phyloP scores from a whole-genome alignment of 306 rosid species.

The Castanea crenata region DNA sequence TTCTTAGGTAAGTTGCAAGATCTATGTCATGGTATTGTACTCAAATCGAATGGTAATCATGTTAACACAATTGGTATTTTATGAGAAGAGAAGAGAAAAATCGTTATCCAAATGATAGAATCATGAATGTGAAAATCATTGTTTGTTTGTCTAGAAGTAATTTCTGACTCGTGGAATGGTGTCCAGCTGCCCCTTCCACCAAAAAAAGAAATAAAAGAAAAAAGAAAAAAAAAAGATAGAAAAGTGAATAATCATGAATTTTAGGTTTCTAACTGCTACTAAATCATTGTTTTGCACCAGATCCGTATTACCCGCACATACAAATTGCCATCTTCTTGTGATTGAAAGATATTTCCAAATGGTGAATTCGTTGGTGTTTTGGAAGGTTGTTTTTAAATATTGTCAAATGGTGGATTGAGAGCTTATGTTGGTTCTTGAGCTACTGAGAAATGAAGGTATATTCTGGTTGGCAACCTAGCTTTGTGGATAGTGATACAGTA shows the following conservation, averaged over 20 bases:
- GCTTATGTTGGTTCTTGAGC: neutral
- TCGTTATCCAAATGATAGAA: neutral
- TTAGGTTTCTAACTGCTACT: constrained; percentile 19
- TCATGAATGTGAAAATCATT: constrained; percentile 8
- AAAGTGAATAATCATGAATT: neutral
- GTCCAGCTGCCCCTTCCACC: neutral
- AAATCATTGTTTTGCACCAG: constrained; percentile 35
- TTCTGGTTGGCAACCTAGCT: neutral
- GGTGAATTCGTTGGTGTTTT: too few species aligned
- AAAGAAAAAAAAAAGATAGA: too few species aligned
- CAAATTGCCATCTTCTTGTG: constrained; percentile 34
- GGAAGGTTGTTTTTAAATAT: too few species aligned
- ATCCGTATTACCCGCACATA: constrained; percentile 68
- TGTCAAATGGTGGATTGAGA: neutral
- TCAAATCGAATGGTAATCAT: neutral
- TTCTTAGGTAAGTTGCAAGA: neutral
- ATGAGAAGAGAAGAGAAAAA: neutral
- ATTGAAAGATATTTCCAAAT: constrained; percentile 19
- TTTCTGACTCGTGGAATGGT: neutral
- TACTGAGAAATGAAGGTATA: neutral
- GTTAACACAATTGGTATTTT: neutral
- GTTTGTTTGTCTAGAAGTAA: neutral
- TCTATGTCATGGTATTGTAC: neutral
- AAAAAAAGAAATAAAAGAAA: neutral
- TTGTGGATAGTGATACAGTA: neutral